phyloP scores from a whole-genome alignment of 2,329 filamentous ascomycete genomes.

The Fusarium haematococcum region DNA sequence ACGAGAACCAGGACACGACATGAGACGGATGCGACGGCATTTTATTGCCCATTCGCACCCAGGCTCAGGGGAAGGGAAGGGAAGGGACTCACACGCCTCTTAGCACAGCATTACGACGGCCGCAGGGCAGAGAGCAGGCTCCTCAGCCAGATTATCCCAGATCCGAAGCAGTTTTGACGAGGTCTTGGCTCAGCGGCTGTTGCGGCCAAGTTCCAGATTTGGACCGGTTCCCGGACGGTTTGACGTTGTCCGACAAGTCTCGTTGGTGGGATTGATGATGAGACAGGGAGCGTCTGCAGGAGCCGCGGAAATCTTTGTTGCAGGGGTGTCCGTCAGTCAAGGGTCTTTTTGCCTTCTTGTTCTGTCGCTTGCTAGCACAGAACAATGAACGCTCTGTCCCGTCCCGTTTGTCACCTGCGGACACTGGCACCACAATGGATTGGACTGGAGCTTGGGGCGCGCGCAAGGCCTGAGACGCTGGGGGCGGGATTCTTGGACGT shows the following conservation, averaged over 20 bases:
- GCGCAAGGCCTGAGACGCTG: constrained; percentile 29
- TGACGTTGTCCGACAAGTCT: constrained; percentile 20
- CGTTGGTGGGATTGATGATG: constrained; percentile 36
- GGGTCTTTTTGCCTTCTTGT: background rate
- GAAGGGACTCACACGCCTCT: background rate
- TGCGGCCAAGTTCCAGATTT: constrained; percentile 37
- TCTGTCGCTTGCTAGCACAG: background rate
- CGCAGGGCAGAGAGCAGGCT: constrained; percentile 7
- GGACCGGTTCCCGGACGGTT: constrained; percentile 28
- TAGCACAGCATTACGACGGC: constrained; percentile 18
- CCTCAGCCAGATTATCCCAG: constrained; percentile 9
- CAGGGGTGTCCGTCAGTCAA: constrained; percentile 17
- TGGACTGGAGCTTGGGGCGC: constrained; percentile 16
- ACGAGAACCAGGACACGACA: constrained; percentile 26
- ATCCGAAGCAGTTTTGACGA: constrained; percentile 12
- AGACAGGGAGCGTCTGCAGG: constrained; percentile 16
- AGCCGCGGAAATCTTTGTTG: constrained; percentile 31
- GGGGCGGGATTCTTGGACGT: background rate
- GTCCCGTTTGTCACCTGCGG: background rate
- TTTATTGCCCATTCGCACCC: constrained; percentile 24
- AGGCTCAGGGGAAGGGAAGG: constrained; percentile 24
- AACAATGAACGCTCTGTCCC: background rate
- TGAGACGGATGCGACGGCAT: constrained; percentile 29
- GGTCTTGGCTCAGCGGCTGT: constrained; percentile 36
- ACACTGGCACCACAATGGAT: background rate